phyloP scores from a whole-genome alignment of 2,329 filamentous ascomycete genomes.

The Fusarium musae region DNA sequence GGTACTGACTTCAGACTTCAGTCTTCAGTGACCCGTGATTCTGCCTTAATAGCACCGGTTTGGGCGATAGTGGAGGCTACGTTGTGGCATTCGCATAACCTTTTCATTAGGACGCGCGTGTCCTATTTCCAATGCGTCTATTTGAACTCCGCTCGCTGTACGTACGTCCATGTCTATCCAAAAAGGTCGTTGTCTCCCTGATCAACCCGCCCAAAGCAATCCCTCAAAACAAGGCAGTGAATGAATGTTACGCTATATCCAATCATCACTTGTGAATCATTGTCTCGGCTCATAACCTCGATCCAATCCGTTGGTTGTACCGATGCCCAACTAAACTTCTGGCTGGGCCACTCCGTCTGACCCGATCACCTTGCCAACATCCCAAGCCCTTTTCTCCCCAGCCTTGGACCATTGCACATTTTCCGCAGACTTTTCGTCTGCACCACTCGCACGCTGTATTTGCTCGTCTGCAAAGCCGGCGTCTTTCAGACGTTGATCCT shows the following conservation, averaged over 20 bases:
- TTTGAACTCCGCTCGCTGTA: not conserved
- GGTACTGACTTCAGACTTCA: not conserved
- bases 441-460: slow-evolving; percentile 69
- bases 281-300: slow-evolving; percentile 10
- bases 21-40: not conserved
- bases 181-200: not conserved
- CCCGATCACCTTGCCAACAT: slow-evolving; percentile 60
- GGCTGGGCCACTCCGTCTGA: slow-evolving; percentile 20
- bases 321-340: slow-evolving; percentile 17
- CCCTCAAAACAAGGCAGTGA: slow-evolving; percentile 13
- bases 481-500: slow-evolving; percentile 78
- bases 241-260: slow-evolving; percentile 14
- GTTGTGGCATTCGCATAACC: not conserved
- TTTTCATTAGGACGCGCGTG: not conserved
- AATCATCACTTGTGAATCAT: slow-evolving; percentile 21
- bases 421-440: slow-evolving; percentile 67
- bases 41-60: slow-evolving; percentile 11
- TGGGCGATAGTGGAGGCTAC: slow-evolving; percentile 3
- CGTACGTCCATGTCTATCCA: not conserved
- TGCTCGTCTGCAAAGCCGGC: slow-evolving; percentile 84
- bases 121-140: slow-evolving; percentile 9
- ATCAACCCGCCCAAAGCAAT: slow-evolving; percentile 8
- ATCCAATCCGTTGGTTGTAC: slow-evolving; percentile 7
- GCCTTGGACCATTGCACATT: slow-evolving; percentile 78
- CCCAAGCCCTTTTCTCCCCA: slow-evolving; percentile 73